Base-by-base conservation (phyloP, 257 asterid species). In the Henckelia pumila region DNA sequence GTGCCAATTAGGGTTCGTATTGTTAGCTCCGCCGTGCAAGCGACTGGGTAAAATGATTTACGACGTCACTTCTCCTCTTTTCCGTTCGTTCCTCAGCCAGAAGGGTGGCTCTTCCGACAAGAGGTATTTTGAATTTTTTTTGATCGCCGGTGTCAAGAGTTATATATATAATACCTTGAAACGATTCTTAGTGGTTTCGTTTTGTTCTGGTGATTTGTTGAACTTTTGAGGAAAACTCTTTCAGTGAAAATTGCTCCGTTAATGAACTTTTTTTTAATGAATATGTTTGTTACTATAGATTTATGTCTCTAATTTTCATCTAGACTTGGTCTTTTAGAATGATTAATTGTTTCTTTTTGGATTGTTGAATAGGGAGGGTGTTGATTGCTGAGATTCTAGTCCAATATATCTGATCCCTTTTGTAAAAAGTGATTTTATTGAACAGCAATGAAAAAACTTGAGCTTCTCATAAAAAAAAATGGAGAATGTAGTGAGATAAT, bases 81-180 rank as follows among this genome's bases (percentile, higher is more conserved):
- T 62, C 67, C 67, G 67, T 32, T 62, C 67, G 9, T 62, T 62
- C 55, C 67, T 62, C 29, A 62, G 67, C 56, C 67, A 62, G 55
- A 62, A 62, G 32, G 67, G 67, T 11, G 67, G 67, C 49, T 35
- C 67, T 62, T 62, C 67, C 17, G 56, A 62, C 67, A 62, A 62
- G 67, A 62, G 67, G 67, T 62, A 21, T 5, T 37, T 62, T 47
- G 0, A 5, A 47, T 47, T 47, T 47, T n/a, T n/a, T n/a, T n/a
- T n/a, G n/a, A n/a, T n/a, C n/a, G n/a, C n/a, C n/a, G n/a, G n/a
- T 16, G 50, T 40, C 0, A 10, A 13, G 1, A 40, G 29, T 2
- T 40, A n/a, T 40, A 6, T 11, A 1, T 40, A 11, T 40, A 14
- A 40, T 40, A 2, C 50, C 50, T 3, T 13, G 53, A 47, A 16